Base-by-base conservation (phyloP, 331 rosid genomes). In the Saraca asoca region DNA sequence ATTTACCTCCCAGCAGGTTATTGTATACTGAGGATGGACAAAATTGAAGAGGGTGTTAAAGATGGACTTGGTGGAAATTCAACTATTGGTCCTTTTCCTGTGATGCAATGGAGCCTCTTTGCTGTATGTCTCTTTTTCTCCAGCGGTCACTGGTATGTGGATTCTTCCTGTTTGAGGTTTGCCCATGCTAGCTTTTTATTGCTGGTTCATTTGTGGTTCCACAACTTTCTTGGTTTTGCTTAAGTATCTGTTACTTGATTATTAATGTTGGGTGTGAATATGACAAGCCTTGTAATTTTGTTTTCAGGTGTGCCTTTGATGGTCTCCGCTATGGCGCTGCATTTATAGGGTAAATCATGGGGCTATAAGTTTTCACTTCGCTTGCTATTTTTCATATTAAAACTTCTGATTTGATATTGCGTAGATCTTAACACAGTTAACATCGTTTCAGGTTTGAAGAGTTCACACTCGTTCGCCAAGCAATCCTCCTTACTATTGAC, bases 301-400 rank as follows among this genome's bases (percentile, higher is more conserved):
- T 69, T 79, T 75, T 74, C 81, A 93, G 98, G 98, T 93, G 98
- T 75, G 98, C 98, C 52, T 93, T 93, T 75, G 98, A 93, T 73
- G 98, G 98, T 68, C 95, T 93, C 58, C 95, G 88, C 58, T 93
- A 93, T 68, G 92, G 89, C 51, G 98, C 98, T 80, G 98, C 97
- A 53, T 90, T 93, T 85, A 82, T 88, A 13, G 97, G 98, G 98
- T 88, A 72, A 76, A 74, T 82, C 63, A 33, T 58, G 9, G 44
- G 43, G 13, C 7, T 41, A 18, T 69, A n/a, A n/a, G n/a, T n/a
- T n/a, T n/a, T n/a, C n/a, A n/a, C n/a, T n/a, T n/a, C n/a, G n/a
- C n/a, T n/a, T n/a, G n/a, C n/a, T n/a, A n/a, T n/a, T n/a, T n/a
- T n/a, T n/a, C n/a, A n/a, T n/a, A n/a, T n/a, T n/a, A n/a, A n/a